Evolutionary conservation across 371 early-diverging fungal species (phyloP).

Genomic region (Mucor racemosus): DNA sequence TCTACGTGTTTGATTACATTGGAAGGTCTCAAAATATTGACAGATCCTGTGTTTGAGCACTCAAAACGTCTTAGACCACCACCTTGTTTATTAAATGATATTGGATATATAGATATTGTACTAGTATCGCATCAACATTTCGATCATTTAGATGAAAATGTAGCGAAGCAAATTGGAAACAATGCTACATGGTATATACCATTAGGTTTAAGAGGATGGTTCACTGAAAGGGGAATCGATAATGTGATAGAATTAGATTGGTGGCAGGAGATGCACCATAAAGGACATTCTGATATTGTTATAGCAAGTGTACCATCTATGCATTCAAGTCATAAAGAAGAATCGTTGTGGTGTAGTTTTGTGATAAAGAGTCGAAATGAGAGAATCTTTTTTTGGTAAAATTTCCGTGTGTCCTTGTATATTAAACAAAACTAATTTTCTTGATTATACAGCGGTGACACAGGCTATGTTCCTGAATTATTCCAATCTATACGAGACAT

Average conservation of each 20-base stretch:
- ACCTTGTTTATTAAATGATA: constrained; percentile 54
- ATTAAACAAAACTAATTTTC: background rate
- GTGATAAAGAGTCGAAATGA: constrained; percentile 48
- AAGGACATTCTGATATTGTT: constrained; percentile 43
- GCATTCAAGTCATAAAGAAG: constrained; percentile 54
- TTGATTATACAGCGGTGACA: constrained; percentile 52
- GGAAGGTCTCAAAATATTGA: constrained; percentile 62
- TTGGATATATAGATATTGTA: constrained; percentile 56
- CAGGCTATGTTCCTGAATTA: constrained; percentile 62
- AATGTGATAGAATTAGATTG: constrained; percentile 70
- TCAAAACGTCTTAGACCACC: constrained; percentile 53
- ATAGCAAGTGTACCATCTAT: constrained; percentile 63
- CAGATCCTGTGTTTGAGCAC: constrained; percentile 63
- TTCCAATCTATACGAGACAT: constrained; percentile 58
- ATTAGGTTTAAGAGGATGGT: constrained; percentile 61
- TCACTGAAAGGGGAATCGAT: constrained; percentile 52
- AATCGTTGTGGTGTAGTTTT: constrained; percentile 65
- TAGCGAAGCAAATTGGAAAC: constrained; percentile 53
- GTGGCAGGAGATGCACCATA: constrained; percentile 65
- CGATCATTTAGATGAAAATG: constrained; percentile 60
- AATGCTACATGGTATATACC: constrained; percentile 69
- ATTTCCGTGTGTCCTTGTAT: background rate
- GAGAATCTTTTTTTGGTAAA: constrained; percentile 62
- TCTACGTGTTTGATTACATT: constrained; percentile 64
- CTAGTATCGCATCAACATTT: constrained; percentile 63